These are phyloP conservation scores for Fusarium pininemorale DNA, from an alignment of 2,329 filamentous ascomycete species.

Conservation along the genomic window DNA sequence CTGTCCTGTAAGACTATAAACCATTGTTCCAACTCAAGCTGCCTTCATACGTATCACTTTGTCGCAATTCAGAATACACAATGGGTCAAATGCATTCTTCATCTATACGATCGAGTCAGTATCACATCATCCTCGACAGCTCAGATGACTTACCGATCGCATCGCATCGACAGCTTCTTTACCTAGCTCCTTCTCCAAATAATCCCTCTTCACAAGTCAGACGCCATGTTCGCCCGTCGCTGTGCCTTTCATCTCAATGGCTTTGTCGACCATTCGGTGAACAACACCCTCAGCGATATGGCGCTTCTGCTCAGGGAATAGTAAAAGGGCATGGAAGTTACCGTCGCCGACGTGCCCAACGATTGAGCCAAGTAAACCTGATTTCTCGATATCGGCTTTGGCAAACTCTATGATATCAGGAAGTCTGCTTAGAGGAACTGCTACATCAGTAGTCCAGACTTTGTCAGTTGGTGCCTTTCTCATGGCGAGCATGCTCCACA, in stretches of 20 bases:
- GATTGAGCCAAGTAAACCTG: conserved; percentile 86
- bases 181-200: conserved; percentile 62
- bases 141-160: conserved; percentile 47
- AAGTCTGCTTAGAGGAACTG: conserved; percentile 78
- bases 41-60: conserved; percentile 24
- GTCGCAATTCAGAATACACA: conserved; percentile 56
- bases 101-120: conserved; percentile 46
- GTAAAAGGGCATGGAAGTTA: conserved; percentile 70
- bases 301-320: not conserved
- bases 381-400: conserved; percentile 86
- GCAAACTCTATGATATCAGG: conserved; percentile 82
- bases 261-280: conserved; percentile 71
- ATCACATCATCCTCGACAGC: accelerated
- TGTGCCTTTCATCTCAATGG: conserved; percentile 74
- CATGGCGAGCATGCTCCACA: conserved; percentile 83
- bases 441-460: conserved; percentile 78
- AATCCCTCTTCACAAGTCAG: conserved; percentile 68
- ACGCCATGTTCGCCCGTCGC: conserved; percentile 74
- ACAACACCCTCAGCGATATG: conserved; percentile 47
- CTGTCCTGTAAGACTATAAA: too few species aligned
- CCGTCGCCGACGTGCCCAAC: conserved; percentile 92
- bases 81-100: conserved; percentile 68
- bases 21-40: not conserved
- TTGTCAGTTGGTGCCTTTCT: conserved; percentile 50
- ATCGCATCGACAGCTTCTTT: conserved; percentile 63